These are phyloP conservation scores for Acacia concinna DNA, from an alignment of 331 rosid genomes.

Conservation along the genomic window DNA sequence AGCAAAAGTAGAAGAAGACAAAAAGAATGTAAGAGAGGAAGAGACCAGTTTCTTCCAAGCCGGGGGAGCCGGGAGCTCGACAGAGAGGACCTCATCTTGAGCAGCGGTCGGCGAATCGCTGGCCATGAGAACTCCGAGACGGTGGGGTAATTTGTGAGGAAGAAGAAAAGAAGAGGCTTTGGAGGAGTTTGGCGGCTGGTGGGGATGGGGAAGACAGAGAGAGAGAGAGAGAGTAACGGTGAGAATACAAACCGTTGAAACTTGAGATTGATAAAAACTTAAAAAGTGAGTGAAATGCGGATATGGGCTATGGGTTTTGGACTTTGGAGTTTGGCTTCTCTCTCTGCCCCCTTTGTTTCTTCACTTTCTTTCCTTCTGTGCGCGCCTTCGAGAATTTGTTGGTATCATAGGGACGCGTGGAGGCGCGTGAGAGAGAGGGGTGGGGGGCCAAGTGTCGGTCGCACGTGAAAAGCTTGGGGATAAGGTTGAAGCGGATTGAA, in stretches of 20 bases:
- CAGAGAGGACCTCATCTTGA: constrained; percentile 55
- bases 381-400: neutral
- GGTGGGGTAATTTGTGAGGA: neutral
- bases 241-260: constrained; percentile 16
- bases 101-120: constrained; percentile 33
- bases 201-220: neutral
- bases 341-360: neutral
- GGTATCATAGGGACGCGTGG: neutral
- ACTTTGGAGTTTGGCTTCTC: neutral
- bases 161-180: neutral
- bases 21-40: neutral
- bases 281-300: neutral
- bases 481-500: constrained; percentile 37
- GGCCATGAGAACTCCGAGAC: constrained; percentile 42
- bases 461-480: constrained; percentile 7
- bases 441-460: neutral
- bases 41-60: constrained; percentile 90
- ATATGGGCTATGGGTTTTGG: neutral
- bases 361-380: neutral
- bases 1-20: neutral
- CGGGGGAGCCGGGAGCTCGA: constrained; percentile 82
- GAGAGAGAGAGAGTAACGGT: neutral
- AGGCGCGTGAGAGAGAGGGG: neutral
- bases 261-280: too few species aligned
- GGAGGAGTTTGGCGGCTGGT: neutral